Evolutionary conservation across 2,329 filamentous ascomycete genomes (phyloP), one percentile per base, ranked within the genome.

Genomic region (Stachybotrys elegans): DNA sequence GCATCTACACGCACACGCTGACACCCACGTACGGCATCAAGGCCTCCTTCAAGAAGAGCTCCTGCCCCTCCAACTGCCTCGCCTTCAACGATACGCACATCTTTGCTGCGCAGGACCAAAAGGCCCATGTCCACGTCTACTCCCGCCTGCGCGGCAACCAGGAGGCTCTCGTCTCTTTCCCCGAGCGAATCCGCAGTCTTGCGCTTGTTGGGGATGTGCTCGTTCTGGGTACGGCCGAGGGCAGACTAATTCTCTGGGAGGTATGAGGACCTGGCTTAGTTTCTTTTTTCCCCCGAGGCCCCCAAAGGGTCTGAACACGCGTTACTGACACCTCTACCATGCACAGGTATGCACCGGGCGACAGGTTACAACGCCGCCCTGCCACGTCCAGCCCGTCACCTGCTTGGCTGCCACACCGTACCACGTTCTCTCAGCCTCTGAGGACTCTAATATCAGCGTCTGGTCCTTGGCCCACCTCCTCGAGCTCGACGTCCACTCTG

Each of bases 91-190:
- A 79, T 36, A 84, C 84, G 17, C 93, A 98, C 62, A 76, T 97
- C 38, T 98, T 95, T 62, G 86, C 91, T 4, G 92, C 89, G 4
- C 93, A 98, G 63, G 78, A 86, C 40, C 90, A 91, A 51, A 97
- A 95, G 66, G 88, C 90, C 0, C 87, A 95, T 34, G 78, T 98
- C 2, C 88, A 97, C 67, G 89, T 98, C 44, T 98, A 97, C 67
- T 91, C 80, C 46, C 79, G 90, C 44, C 76, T 83, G 46, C 86
- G 87, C 50, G 87, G 87, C 22, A 93, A 87, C 55, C 90, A 96
- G 60, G 92, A 97, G 67, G 86, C 88, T 6, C 78, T 88, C 16
- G 81, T 97, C 17, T 86, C 91, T 1, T 95, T 98, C 57, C 83
- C 86, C 0, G 92, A 97, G 66, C 80, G 83, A 56, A 88, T 98